phyloP scores from a whole-genome alignment of 192 early-diverging fungal genomes.

The Backusella mclennaniae region DNA sequence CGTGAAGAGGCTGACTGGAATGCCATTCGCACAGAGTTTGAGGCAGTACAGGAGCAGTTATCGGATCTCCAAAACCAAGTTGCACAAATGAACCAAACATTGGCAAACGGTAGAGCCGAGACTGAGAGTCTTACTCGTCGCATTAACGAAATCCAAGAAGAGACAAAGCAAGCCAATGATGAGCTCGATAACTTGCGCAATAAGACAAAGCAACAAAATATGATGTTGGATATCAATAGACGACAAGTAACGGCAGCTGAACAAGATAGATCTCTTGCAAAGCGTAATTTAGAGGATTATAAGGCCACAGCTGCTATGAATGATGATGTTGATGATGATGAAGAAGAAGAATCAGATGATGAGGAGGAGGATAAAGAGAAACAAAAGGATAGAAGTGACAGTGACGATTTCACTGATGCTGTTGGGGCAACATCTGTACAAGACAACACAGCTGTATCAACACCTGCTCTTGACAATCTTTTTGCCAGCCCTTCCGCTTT shows the following conservation, averaged over 20 bases:
- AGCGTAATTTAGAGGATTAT: conserved; percentile 49
- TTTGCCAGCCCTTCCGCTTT: conserved; percentile 16
- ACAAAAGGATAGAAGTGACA: not conserved
- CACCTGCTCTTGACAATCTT: conserved; percentile 9
- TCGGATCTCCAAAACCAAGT: conserved; percentile 43
- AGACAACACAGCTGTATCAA: not conserved
- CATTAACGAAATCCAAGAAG: conserved; percentile 54
- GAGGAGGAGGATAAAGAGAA: not conserved
- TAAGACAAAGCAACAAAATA: conserved; percentile 59
- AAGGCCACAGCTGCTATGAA: conserved; percentile 25
- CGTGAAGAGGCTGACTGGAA: conserved; percentile 45
- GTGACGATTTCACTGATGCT: not conserved
- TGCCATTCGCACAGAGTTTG: conserved; percentile 46
- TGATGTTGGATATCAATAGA: conserved; percentile 63
- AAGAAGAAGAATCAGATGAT: not conserved
- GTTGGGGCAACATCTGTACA: not conserved
- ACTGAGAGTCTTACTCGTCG: conserved; percentile 44
- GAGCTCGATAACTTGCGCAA: conserved; percentile 57
- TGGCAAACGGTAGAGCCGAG: conserved; percentile 48
- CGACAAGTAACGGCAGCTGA: conserved; percentile 59
- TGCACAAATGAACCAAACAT: conserved; percentile 43
- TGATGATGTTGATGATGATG: not conserved
- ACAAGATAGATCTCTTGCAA: conserved; percentile 58
- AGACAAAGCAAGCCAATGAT: conserved; percentile 43
- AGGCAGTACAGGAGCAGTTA: conserved; percentile 49